Percentiles rank a stretch among this genome's conserved stretches.
Evolutionary conservation across 208 protist genomes (phyloP).

Genomic region (Acanthamoeba royreba): DNA sequence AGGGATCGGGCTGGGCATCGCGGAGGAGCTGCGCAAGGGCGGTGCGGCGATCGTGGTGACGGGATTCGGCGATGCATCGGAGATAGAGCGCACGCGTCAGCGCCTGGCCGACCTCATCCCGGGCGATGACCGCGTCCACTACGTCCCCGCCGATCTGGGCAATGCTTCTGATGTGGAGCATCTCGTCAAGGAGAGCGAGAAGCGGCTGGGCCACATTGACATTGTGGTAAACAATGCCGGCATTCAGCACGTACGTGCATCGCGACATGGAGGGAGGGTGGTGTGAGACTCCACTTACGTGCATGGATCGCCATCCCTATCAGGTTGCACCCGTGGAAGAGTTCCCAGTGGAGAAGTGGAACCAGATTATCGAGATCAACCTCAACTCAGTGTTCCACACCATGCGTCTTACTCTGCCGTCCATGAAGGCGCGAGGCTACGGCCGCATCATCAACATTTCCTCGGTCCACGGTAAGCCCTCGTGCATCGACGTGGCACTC

Average conservation of each 20-base stretch:
- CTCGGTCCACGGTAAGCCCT: background rate
- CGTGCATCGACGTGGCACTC: background rate
- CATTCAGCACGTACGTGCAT: background rate
- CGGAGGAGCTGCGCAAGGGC: background rate
- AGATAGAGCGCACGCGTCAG: background rate
- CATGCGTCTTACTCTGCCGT: background rate
- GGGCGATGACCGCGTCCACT: background rate
- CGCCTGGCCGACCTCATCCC: background rate
- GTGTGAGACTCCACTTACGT: background rate
- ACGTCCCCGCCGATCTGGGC: background rate
- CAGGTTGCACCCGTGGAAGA: background rate
- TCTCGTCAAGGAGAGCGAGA: background rate
- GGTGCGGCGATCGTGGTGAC: background rate
- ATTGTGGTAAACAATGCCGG: conserved; percentile 33
- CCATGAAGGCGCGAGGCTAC: conserved; percentile 9
- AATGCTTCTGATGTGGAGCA: background rate
- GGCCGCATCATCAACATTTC: conserved; percentile 49
- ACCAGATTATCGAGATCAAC: conserved; percentile 1
- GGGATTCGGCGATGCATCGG: background rate
- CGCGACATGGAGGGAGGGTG: background rate
- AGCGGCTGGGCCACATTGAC: conserved; percentile 7
- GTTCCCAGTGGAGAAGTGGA: conserved; percentile 20
- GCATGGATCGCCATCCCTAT: background rate
- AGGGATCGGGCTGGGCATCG: background rate
- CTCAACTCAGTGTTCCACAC: conserved; percentile 29